Base-by-base conservation (phyloP, 2,329 filamentous ascomycete species). In the Fusarium annulatum region DNA sequence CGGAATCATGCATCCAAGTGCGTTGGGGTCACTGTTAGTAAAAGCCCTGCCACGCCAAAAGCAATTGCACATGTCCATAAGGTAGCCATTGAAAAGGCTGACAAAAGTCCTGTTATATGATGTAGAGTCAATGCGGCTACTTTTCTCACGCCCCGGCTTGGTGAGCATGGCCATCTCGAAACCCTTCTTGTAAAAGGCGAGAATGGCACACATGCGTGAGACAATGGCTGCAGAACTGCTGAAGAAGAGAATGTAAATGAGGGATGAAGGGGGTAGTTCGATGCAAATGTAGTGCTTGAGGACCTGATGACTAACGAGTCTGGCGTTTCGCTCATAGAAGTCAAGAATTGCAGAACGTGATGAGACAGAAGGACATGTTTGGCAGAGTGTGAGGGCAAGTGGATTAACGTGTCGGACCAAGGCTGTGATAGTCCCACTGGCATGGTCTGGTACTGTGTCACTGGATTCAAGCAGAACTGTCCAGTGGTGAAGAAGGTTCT, bases 51-150 rank as follows among this genome's bases (percentile, higher is more conserved):
- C 89, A 14, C 94, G 89, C 94, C 94, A 97, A 52, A 96, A 81
- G 57, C 93, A 90, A 79, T 97, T 97, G 84, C 94, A 95, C 38
- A 95, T 88, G 79, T 97, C 94, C 90, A 96, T 95, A 38, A 97
- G 87, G 79, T 93, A 95, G 28, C 92, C 92, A 80, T 97, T 97
- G 84, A 96, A 95, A 30, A 88, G 84, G 72, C 90, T 89, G 45
- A 94, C 88, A 63, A 92, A 89, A 38, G 85, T 82, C 46, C 88
- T 85, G 34, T 90, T 86, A 69, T 91, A 92, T 16, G 83, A 80
- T 23, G 81, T 80, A 10, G 81, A 78, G 67, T 83, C 79, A 48
- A 83, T 77, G 14, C 72, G 76, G 23, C 77, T 63, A 33, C 73
- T 76, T 55, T 73, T 69, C 28, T 81, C 51, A 69, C 71, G 77